These are phyloP conservation scores for Candida bentonensis DNA, from an alignment of 805 yeast species.

Conservation along the genomic window DNA sequence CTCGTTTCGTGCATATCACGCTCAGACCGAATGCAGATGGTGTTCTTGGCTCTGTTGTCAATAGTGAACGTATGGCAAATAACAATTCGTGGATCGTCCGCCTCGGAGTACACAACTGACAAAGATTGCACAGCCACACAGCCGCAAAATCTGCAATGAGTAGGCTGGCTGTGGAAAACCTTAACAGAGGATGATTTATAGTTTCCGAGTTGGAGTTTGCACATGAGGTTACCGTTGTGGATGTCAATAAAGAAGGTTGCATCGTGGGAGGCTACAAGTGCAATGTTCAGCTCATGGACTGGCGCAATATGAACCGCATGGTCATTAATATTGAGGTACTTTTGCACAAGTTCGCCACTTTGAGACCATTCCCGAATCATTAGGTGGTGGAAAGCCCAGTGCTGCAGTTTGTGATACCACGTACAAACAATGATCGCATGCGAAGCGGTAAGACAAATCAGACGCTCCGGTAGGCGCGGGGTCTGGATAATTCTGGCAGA, in stretches of 20 bases:
- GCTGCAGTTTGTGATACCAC: constrained; percentile 2
- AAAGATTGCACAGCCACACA: constrained; percentile 66
- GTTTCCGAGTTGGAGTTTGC: constrained; percentile 45
- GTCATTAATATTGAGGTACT: constrained; percentile 1
- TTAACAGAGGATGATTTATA: constrained; percentile 46
- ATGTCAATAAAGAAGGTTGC: constrained; percentile 41
- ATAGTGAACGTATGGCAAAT: constrained; percentile 62
- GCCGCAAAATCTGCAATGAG: constrained; percentile 85
- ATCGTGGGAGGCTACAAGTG: constrained; percentile 10
- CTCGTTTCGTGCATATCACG: constrained; percentile 87
- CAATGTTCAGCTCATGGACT: constrained; percentile 15
- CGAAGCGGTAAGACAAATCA: constrained; percentile 38
- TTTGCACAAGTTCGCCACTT: neutral
- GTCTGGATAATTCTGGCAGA: constrained; percentile 43
- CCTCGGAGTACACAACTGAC: constrained; percentile 57
- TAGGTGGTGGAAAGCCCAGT: neutral
- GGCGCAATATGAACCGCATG: constrained; percentile 7
- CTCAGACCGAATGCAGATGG: constrained; percentile 76
- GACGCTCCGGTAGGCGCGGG: constrained; percentile 61
- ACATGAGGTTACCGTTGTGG: constrained; percentile 60
- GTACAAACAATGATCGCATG: constrained; percentile 48
- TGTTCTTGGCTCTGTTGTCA: constrained; percentile 61
- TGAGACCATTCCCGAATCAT: neutral
- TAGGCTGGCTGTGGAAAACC: constrained; percentile 72
- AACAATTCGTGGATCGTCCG: constrained; percentile 34